These are phyloP conservation scores for Amyloporia xantha DNA, from an alignment of 768 basidiomycete genomes.

Conservation along the genomic window DNA sequence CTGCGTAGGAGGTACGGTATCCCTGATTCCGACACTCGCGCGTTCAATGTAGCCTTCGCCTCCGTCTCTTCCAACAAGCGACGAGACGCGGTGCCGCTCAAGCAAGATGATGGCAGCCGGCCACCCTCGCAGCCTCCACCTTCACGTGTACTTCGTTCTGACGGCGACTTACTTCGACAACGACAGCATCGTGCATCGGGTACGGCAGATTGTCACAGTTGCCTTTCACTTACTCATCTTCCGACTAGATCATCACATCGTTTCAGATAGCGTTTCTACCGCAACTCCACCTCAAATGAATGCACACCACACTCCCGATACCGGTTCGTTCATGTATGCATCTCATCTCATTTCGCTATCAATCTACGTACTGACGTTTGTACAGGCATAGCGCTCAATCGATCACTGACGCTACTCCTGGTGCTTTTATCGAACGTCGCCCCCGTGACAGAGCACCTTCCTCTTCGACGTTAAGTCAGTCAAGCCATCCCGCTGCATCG, in stretches of 20 bases:
- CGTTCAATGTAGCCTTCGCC: constrained; percentile 85
- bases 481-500: not conserved
- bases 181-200: not conserved
- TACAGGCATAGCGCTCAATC: too few species aligned
- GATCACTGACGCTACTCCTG: not conserved
- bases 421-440: not conserved
- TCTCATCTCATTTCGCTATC: not conserved
- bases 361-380: too few species aligned
- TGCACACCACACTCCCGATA: not conserved
- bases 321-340: not conserved
- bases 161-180: not conserved
- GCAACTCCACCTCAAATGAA: not conserved
- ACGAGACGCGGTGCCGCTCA: not conserved
- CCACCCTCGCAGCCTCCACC: not conserved
- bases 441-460: not conserved
- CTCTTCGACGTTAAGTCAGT: not conserved
- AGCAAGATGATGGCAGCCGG: not conserved
- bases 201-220: not conserved
- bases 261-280: not conserved
- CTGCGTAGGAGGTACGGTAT: constrained; percentile 77
- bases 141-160: too few species aligned
- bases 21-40: constrained; percentile 74
- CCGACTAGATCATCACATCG: not conserved
- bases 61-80: constrained; percentile 37
- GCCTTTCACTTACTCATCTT: not conserved